A percentile compares a stretch with the other conserved stretches of the same genome.
Conservation (phyloP, 768 basidiomycete species). For the Leucocoprinus sp. region DNA sequence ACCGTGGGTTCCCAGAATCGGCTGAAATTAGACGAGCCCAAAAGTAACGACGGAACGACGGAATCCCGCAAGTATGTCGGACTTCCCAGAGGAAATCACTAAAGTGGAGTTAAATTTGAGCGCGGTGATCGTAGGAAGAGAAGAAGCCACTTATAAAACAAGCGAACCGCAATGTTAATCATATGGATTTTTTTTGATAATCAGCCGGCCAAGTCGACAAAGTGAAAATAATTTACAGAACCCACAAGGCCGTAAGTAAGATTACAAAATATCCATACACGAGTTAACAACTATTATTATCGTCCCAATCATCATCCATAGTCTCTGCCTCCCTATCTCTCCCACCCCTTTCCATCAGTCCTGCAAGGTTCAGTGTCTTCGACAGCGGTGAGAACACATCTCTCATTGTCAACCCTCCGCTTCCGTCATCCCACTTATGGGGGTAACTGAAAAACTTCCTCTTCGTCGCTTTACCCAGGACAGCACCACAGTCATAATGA, state of each 20-base stretch:
- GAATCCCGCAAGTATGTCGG: too few relatives aligned
- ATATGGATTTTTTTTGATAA: too few relatives aligned
- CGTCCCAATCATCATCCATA: constrained; percentile 16
- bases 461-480: constrained; percentile 24
- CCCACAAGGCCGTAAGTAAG: neutral
- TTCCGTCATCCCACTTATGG: constrained; percentile 26
- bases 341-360: constrained; percentile 18
- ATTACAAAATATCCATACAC: neutral
- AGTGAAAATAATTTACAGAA: neutral
- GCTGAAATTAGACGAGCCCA: too few relatives aligned
- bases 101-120: too few relatives aligned
- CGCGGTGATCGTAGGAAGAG: too few relatives aligned
- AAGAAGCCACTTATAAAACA: too few relatives aligned
- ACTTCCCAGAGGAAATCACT: too few relatives aligned
- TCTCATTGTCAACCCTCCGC: constrained; percentile 10
- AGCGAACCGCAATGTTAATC: too few relatives aligned
- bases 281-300: constrained; percentile 15
- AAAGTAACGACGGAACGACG: too few relatives aligned
- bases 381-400: constrained; percentile 11
- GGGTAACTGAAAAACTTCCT: constrained; percentile 54
- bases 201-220: too few relatives aligned
- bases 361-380: constrained; percentile 12
- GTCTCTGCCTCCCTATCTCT: constrained; percentile 14
- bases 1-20: too few relatives aligned
- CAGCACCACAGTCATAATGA: constrained; percentile 29